Base-by-base conservation (phyloP, 2,329 filamentous ascomycete species). In the Tothia fuscella region DNA sequence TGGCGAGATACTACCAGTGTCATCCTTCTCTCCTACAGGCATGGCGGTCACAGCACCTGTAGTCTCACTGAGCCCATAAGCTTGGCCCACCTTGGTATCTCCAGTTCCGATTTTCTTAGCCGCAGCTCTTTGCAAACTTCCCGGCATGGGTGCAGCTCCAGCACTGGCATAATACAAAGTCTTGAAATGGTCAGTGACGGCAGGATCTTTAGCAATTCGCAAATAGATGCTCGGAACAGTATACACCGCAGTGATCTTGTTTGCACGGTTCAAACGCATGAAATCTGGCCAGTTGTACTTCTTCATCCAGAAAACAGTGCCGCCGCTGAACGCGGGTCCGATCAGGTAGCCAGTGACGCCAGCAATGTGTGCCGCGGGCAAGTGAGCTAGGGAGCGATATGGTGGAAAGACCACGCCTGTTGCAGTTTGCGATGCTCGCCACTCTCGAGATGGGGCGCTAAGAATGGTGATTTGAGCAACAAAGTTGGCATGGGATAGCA, bases 191-290 rank as follows among this genome's bases (percentile, higher is more conserved):
- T 75, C 67, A 7, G 58, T 72, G 2, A 77, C 73, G 0, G 63
- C 54, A 0, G 71, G 65, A 25, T 61, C 63, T 54, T 78, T 78
- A 5, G 72, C 70, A 43, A 81, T 72, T 12, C 68, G 63, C 10
- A 78, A 63, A 49, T 64, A 77, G 42, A 80, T 73, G 1, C 74
- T 73, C 5, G 76, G 76, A 2, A 79, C 75, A 5, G 67, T 72
- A 53, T 74, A 73, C 52, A 78, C 68, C 36, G 54, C 59, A 0
- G 71, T 77, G 46, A 77, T 65, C 9, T 56, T 55, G 50, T 71
- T 67, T 35, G 63, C 61, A 31, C 63, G 63, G 49, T 62, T 64
- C 54, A 76, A 68, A 26, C 60, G 55, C 39, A 78, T 62, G 51
- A 80, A 78, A 26, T 67, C 59, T 2, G 56, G 52, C 45, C 76